Base-by-base conservation (phyloP, 345 rosid genomes). In the Mangifera indica region DNA sequence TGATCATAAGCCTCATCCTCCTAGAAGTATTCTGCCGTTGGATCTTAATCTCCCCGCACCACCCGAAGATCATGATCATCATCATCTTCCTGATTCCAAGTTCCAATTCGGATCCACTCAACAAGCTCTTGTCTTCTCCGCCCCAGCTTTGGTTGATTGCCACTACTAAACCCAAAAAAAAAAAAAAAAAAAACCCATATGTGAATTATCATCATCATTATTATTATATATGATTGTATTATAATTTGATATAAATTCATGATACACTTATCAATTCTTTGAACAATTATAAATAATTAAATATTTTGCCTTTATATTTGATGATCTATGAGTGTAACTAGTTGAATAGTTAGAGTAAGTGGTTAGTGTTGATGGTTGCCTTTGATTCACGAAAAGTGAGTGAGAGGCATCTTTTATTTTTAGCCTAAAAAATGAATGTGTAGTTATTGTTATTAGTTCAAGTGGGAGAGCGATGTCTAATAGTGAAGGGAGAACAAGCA, bases 11-110 rank as follows among this genome's bases (percentile, higher is more conserved):
- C 80, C 60, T n/a, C n/a, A 25, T 12, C 20, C 49, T 5, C 12
- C 78, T 9, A 84, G 82, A 71, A 86, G 78, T 53, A 78, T 85
- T 69, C 79, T 96, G 60, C 61, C 82, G 24, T 77, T 96, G 78
- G 99, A 96, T 84, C 97, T 96, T 61, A 96, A 96, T 80, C 92
- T 93, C 24, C 97, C 99, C 12, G 98, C 99, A 42, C 98, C 99
- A 42, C 96, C 97, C 20, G 95, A 85, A 29, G 98, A 91, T 22
- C 89, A 91, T 71, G 56, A 65, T 64, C 57, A 25, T 25, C 81
- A 71, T 12, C 81, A 71, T 12, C 82, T 75, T 62, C 84, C 74
- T 20, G 86, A 84, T 61, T 71, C 94, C 0, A 88, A 86, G 77
- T 89, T 90, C 71, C 90, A 89, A 63, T 85, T 91, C 24, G 79